A percentile compares a stretch with the other conserved stretches of the same genome.
These are phyloP conservation scores for Fraxinus pennsylvanica DNA, from an alignment of 257 asterid species.

Conservation along the genomic window DNA sequence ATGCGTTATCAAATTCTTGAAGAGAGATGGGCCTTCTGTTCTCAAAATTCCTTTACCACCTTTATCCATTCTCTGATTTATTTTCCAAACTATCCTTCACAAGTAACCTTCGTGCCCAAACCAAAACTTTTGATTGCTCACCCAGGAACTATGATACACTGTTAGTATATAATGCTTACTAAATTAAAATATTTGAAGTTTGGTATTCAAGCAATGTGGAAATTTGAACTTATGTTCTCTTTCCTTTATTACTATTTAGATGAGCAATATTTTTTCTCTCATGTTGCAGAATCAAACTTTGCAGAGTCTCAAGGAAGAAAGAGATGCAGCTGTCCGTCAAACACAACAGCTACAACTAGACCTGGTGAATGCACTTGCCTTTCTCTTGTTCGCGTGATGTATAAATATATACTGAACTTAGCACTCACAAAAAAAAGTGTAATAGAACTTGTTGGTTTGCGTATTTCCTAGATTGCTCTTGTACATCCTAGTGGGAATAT, in stretches of 20 bases:
- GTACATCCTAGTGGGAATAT: neutral
- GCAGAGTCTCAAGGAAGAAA: constrained; percentile 51
- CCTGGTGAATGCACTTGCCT: constrained; percentile 38
- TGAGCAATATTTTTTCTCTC: neutral
- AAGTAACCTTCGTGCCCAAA: neutral
- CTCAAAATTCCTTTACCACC: neutral
- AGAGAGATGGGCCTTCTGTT: neutral
- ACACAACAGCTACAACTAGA: constrained; percentile 48
- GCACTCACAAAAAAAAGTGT: neutral
- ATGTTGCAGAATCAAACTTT: constrained; percentile 34
- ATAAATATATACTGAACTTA: neutral
- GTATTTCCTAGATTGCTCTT: neutral
- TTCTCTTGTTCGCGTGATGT: neutral
- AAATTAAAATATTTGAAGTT: neutral
- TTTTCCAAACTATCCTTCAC: neutral
- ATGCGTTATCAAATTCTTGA: neutral
- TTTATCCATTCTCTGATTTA: neutral
- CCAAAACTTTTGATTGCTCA: neutral
- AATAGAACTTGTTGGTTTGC: neutral
- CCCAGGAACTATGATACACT: neutral
- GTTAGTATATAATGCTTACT: neutral
- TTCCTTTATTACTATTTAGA: neutral
- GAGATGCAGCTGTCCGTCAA: constrained; percentile 44
- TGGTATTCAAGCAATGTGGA: neutral
- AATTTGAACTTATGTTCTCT: constrained; percentile 1